A percentile compares a stretch with the other conserved stretches of the same genome.
phyloP scores from a whole-genome alignment of 192 early-diverging fungal genomes.

The Phlyctochytrium planicorne region DNA sequence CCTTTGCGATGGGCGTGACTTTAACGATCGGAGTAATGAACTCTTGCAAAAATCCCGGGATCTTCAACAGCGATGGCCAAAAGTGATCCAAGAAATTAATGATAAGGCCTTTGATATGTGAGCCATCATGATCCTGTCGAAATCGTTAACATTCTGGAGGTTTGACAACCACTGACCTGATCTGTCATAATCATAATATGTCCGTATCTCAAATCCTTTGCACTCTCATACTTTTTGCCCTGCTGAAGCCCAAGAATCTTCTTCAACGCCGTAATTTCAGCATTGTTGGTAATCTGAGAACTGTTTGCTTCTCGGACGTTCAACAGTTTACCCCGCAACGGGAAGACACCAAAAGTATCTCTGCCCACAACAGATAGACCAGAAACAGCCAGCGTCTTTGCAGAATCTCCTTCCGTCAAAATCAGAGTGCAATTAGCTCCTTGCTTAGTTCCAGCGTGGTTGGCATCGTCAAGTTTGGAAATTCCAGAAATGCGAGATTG shows the following conservation, averaged over 20 bases:
- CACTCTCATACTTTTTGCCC: constrained; percentile 70
- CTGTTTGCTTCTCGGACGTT: constrained; percentile 89
- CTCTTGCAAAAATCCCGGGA: constrained; percentile 89
- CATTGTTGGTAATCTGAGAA: constrained; percentile 70
- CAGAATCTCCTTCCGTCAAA: constrained; percentile 96
- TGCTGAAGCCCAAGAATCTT: constrained; percentile 93
- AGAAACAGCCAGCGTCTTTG: constrained; percentile 82
- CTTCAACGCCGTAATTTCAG: constrained; percentile 87
- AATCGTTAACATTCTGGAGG: constrained; percentile 2
- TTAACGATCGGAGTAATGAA: constrained; percentile 98
- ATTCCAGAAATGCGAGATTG: constrained; percentile 71
- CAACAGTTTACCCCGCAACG: constrained; percentile 93
- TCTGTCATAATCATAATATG: constrained; percentile 99
- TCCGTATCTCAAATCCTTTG: constrained; percentile 84
- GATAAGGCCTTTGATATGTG: constrained; percentile 95
- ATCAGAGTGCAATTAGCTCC: constrained; percentile 86
- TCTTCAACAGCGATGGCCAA: constrained; percentile 86
- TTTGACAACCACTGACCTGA: constrained; percentile 54
- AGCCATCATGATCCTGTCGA: constrained; percentile 72
- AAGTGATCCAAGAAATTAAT: constrained; percentile 95
- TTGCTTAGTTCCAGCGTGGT: constrained; percentile 76
- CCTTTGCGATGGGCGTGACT: constrained; percentile 63
- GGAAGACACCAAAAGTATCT: constrained; percentile 91
- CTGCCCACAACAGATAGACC: constrained; percentile 87
- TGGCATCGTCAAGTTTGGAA: constrained; percentile 93